Evolutionary conservation across 2,329 filamentous ascomycete genomes (phyloP), one percentile per base, ranked within the genome.

Genomic region (Hymenoscyphus occultus): DNA sequence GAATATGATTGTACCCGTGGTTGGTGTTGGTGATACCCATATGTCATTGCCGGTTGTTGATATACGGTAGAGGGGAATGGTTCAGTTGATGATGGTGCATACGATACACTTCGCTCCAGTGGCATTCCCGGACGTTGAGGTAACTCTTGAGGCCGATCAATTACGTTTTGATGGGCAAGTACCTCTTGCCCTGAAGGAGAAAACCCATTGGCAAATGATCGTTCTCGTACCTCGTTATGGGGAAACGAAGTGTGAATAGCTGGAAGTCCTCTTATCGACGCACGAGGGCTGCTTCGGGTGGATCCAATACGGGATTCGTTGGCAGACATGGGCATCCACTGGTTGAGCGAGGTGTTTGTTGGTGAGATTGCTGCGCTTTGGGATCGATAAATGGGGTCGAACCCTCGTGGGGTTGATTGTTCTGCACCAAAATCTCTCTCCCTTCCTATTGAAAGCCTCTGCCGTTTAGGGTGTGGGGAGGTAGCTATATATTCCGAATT

Each of bases 1-100:
- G 67, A 66, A 58, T 68, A 72, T 12, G 70, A 68, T 42, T 68
- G 65, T 39, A 67, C 68, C 3, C 70, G 69, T 16, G 68, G 45
- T 51, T 51, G 45, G 7, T 51, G 19, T 45, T 68, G 71, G 39
- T 68, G 67, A 22, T 70, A 70, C 5, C 62, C 67, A 54, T 72
- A 72, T 9, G 65, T 60, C 28, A 62, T 62, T 28, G 67, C 14
- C 35, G 65, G 51, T 35, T 56, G 63, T 10, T 64, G 61, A 16
- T 65, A 67, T 56, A 61, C 56, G 6, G 61, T 51, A 7, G 68
- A 54, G 12, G 68, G 59, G 39, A 64, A 69, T 5, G 66, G 14
- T 13, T 67, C 61, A 31, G 48, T 54, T 1, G 35, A 35, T 51
- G 57, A 16, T 42, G 32, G 57, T 13, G 57, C 32, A 42, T 65